Evolutionary conservation across 1,284 basidiomycete genomes (phyloP).

Genomic region (Irpex sp.): DNA sequence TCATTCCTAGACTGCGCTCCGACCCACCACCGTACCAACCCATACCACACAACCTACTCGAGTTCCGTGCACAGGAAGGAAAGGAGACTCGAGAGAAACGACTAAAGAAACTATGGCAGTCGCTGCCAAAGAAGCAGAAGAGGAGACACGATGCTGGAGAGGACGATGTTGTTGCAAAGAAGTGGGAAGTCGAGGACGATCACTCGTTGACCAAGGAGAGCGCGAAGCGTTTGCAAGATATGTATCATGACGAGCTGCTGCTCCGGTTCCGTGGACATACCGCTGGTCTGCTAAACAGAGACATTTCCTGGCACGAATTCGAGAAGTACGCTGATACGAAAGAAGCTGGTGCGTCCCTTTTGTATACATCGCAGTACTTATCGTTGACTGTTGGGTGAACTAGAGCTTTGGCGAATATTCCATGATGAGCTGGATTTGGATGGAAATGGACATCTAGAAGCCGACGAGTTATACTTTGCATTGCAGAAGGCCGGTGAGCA

Average conservation of each 20-base stretch:
- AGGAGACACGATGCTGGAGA: conserved; percentile 32
- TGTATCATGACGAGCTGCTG: conserved; percentile 86
- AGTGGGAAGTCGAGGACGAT: conserved; percentile 32
- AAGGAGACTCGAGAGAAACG: conserved; percentile 64
- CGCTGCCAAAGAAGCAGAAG: conserved; percentile 48
- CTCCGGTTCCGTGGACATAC: conserved; percentile 64
- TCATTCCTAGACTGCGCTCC: conserved; percentile 66
- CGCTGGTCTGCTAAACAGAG: conserved; percentile 50
- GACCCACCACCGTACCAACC: conserved; percentile 52
- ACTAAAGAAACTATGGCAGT: conserved; percentile 69
- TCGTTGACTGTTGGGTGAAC: not conserved
- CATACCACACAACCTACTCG: conserved; percentile 58
- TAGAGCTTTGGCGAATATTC: conserved; percentile 91
- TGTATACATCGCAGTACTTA: not conserved
- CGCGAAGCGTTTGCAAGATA: conserved; percentile 72
- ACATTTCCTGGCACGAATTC: conserved; percentile 85
- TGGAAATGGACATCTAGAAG: conserved; percentile 85
- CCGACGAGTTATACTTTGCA: conserved; percentile 75
- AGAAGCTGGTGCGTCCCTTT: conserved; percentile 68
- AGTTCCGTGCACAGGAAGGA: conserved; percentile 75
- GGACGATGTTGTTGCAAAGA: conserved; percentile 36
- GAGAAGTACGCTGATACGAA: conserved; percentile 81
- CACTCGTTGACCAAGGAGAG: conserved; percentile 68
- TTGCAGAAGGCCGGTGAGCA: conserved; percentile 75
- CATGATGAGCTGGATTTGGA: conserved; percentile 90